Percentiles rank a stretch among this genome's conserved stretches.
These are phyloP conservation scores for Strobilomyces dryophilus DNA, from an alignment of 768 basidiomycete genomes.

Conservation along the genomic window DNA sequence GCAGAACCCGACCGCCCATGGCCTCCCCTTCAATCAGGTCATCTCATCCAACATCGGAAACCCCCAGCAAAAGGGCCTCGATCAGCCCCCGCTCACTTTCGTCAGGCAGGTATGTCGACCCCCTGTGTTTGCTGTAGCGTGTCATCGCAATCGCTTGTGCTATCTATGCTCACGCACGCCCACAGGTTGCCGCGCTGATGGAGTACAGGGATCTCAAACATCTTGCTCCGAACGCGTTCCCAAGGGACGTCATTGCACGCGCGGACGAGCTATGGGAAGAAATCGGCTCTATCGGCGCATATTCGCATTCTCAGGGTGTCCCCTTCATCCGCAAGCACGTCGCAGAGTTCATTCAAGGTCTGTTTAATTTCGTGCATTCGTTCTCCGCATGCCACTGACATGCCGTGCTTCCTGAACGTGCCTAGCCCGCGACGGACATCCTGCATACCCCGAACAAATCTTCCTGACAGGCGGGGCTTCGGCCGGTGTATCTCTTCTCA, in stretches of 20 bases:
- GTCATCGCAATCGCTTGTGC: not conserved
- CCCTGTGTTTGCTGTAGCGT: not conserved
- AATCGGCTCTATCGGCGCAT: constrained; percentile 92
- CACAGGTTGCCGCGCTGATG: constrained; percentile 81
- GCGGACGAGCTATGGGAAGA: constrained; percentile 77
- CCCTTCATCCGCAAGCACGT: constrained; percentile 84
- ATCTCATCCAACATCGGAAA: constrained; percentile 98
- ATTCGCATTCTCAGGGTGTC: constrained; percentile 93
- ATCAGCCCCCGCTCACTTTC: constrained; percentile 92
- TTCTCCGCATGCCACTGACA: constrained; percentile 4
- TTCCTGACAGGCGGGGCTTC: constrained; percentile 96
- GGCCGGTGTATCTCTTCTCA: constrained; percentile 83
- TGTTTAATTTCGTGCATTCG: constrained; percentile 15
- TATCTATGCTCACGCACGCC: not conserved
- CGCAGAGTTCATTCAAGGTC: constrained; percentile 85
- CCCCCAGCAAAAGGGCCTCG: constrained; percentile 91
- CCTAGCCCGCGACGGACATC: constrained; percentile 85
- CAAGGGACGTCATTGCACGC: constrained; percentile 77
- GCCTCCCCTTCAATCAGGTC: constrained; percentile 81
- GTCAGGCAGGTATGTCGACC: constrained; percentile 70
- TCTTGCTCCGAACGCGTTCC: constrained; percentile 75
- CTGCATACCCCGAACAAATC: constrained; percentile 77
- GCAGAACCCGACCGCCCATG: constrained; percentile 38
- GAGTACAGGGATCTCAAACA: constrained; percentile 87
- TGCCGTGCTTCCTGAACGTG: not conserved